These are phyloP conservation scores for Aspergillus sclerotiicarbonarius DNA, from an alignment of 495 filamentous ascomycete species.

Conservation along the genomic window DNA sequence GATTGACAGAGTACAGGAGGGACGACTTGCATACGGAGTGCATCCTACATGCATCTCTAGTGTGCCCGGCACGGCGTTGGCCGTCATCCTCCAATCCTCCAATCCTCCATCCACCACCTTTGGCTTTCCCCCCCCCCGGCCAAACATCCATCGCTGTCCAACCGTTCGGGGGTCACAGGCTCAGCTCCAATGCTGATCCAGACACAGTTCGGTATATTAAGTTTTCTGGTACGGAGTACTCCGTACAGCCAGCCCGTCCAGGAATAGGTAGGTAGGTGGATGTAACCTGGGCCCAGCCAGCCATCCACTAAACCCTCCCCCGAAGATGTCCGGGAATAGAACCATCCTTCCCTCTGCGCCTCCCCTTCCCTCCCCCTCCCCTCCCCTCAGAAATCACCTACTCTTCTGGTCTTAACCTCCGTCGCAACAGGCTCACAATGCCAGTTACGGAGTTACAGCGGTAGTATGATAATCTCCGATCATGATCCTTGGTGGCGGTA, in stretches of 20 bases:
- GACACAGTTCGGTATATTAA: background rate
- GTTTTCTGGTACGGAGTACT: background rate
- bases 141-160: background rate
- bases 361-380: too few species aligned
- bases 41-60: conserved; percentile 2
- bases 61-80: background rate
- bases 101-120: background rate
- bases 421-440: too few species aligned
- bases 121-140: background rate
- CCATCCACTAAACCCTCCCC: background rate
- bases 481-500: too few species aligned
- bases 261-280: background rate
- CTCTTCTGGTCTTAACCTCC: too few species aligned
- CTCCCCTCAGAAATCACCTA: too few species aligned
- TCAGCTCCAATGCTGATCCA: background rate
- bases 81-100: background rate
- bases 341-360: too few species aligned
- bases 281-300: background rate
- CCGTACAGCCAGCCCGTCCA: background rate
- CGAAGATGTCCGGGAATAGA: too few species aligned
- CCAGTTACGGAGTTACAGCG: too few species aligned
- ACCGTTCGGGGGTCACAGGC: background rate
- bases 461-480: too few species aligned
- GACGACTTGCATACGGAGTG: background rate
- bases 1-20: background rate